phyloP scores from a whole-genome alignment of 768 basidiomycete species.

The Rhizopogon salebrosus region DNA sequence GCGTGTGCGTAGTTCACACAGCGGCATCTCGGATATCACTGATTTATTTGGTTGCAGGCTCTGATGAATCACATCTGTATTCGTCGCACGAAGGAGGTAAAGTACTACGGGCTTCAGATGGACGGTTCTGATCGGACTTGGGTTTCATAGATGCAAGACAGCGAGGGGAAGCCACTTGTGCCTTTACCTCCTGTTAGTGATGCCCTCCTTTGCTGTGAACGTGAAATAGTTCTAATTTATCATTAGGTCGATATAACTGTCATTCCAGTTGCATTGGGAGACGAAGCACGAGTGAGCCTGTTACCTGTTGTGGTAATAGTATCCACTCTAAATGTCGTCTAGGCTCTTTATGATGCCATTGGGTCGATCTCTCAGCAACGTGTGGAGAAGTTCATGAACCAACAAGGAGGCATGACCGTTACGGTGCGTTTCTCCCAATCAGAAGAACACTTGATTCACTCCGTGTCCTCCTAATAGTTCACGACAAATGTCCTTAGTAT shows the following conservation, averaged over 20 bases:
- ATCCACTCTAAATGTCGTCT: constrained; percentile 2
- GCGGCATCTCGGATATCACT: neutral
- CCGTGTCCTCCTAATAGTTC: constrained; percentile 34
- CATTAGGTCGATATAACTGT: constrained; percentile 71
- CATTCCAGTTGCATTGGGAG: constrained; percentile 60
- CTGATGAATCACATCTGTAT: constrained; percentile 77
- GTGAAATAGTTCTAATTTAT: constrained; percentile 4
- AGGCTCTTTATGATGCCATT: constrained; percentile 68
- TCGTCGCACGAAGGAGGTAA: constrained; percentile 77
- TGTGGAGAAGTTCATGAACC: constrained; percentile 49
- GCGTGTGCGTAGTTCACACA: constrained; percentile 38
- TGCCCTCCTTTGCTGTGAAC: neutral
- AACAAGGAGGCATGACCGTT: constrained; percentile 32
- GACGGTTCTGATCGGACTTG: constrained; percentile 5
- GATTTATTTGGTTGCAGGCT: constrained; percentile 36
- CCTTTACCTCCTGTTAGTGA: constrained; percentile 61
- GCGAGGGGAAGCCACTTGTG: constrained; percentile 64
- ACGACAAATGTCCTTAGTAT: constrained; percentile 71
- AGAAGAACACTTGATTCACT: neutral
- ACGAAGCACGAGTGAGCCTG: constrained; percentile 56
- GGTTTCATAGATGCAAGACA: constrained; percentile 71
- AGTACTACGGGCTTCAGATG: neutral
- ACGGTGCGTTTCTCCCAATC: constrained; percentile 28
- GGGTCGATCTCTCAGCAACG: constrained; percentile 58
- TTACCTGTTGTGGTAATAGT: neutral